A percentile compares a stretch with the other conserved stretches of the same genome.
Evolutionary conservation across 352 stramenopile species (phyloP).

Genomic region (Globisporangium irregulare): DNA sequence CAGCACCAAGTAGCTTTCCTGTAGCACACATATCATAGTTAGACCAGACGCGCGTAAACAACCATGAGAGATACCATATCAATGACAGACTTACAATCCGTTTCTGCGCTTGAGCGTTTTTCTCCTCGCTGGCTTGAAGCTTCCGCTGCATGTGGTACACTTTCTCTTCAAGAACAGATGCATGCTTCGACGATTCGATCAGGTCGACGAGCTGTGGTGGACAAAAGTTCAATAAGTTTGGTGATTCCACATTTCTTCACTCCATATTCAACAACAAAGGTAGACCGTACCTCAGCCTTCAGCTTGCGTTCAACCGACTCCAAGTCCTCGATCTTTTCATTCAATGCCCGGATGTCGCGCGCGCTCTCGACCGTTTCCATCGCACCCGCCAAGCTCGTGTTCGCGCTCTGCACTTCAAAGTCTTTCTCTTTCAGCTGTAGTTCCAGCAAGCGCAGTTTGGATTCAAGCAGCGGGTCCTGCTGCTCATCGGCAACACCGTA

Average conservation of each 20-base stretch:
- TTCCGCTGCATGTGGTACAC: constrained; percentile 52
- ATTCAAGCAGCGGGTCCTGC: constrained; percentile 59
- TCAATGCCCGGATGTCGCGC: constrained; percentile 47
- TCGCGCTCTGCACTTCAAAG: constrained; percentile 42
- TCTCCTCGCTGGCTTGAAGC: constrained; percentile 54
- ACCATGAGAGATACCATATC: neutral
- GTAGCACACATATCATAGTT: constrained; percentile 5
- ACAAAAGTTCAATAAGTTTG: neutral
- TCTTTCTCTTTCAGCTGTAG: constrained; percentile 65
- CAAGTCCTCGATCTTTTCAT: constrained; percentile 58
- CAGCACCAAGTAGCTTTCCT: constrained; percentile 42
- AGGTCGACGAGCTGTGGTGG: constrained; percentile 48
- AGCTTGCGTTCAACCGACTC: constrained; percentile 60
- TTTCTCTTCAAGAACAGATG: constrained; percentile 63
- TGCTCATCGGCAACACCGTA: constrained; percentile 21
- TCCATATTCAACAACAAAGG: neutral
- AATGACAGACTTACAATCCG: constrained; percentile 40
- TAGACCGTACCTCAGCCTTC: constrained; percentile 53
- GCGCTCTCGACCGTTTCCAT: constrained; percentile 51
- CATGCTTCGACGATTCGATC: constrained; percentile 62
- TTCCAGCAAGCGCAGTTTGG: constrained; percentile 67
- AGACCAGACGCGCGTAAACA: constrained; percentile 2
- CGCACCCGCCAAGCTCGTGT: constrained; percentile 46
- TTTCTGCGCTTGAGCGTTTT: constrained; percentile 37
- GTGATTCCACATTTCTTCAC: neutral